Evolutionary conservation across 805 yeast species (phyloP).

Genomic region (Torulaspora indica): DNA sequence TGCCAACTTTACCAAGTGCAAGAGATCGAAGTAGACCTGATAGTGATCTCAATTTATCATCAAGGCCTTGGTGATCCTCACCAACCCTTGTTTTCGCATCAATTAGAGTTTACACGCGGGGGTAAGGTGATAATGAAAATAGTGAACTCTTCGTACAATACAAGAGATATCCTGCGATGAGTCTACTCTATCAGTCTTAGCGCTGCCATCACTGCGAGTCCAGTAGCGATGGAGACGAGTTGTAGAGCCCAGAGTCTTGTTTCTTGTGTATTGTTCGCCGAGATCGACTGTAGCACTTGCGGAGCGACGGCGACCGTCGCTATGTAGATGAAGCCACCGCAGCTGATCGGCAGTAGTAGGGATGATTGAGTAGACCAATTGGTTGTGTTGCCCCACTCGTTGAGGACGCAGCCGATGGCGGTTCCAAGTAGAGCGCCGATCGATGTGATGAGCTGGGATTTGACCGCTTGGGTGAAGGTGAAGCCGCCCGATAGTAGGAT

Average conservation of each 20-base stretch:
- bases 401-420: slow-evolving; percentile 55
- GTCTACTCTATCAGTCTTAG: slow-evolving; percentile 19
- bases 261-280: slow-evolving; percentile 37
- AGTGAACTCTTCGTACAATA: not conserved
- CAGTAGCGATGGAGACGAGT: slow-evolving; percentile 46
- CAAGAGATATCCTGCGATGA: not conserved
- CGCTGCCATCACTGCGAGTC: slow-evolving; percentile 53
- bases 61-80: not conserved
- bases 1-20: not conserved
- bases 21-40: not conserved
- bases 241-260: slow-evolving; percentile 43
- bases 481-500: slow-evolving; percentile 60
- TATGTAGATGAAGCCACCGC: slow-evolving; percentile 71
- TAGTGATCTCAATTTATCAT: not conserved
- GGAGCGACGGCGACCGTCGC: slow-evolving; percentile 75
- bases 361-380: slow-evolving; percentile 27
- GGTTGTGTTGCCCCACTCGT: slow-evolving; percentile 39
- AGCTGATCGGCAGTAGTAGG: slow-evolving; percentile 62
- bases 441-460: slow-evolving; percentile 62
- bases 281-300: slow-evolving; percentile 49
- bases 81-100: slow-evolving; percentile 1
- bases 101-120: slow-evolving; percentile 4
- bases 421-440: slow-evolving; percentile 64
- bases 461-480: slow-evolving; percentile 59
- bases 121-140: slow-evolving; percentile 5